These are phyloP conservation scores for Daldinia grandis DNA, from an alignment of 495 filamentous ascomycete species.

Conservation along the genomic window DNA sequence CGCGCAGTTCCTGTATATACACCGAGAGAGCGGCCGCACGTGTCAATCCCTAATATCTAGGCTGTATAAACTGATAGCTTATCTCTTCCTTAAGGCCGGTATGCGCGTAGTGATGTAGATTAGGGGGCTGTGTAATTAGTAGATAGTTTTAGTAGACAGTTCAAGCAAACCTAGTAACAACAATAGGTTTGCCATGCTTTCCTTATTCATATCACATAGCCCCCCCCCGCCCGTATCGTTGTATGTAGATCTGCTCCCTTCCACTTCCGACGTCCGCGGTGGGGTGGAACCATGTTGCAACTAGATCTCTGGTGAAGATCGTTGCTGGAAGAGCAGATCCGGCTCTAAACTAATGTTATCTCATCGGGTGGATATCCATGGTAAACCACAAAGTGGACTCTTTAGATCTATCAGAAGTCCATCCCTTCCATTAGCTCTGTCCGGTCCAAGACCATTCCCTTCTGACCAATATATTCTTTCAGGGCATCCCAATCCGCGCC, in stretches of 20 bases:
- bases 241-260: background rate
- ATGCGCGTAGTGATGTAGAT: constrained; percentile 5
- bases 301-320: background rate
- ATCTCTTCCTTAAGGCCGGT: constrained; percentile 15
- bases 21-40: background rate
- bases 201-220: constrained; percentile 7
- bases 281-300: constrained; percentile 6
- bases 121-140: constrained; percentile 11
- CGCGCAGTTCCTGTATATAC: background rate
- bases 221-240: background rate
- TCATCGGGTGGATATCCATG: background rate
- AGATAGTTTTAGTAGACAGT: background rate
- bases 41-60: background rate
- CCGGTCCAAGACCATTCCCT: constrained; percentile 88
- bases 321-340: background rate
- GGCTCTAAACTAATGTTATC: background rate
- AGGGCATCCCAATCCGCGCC: constrained; percentile 88
- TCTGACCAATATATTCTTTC: constrained; percentile 77
- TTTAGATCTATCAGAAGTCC: constrained; percentile 60
- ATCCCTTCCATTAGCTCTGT: constrained; percentile 91
- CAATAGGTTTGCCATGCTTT: constrained; percentile 21
- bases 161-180: constrained; percentile 26
- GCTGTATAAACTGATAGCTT: background rate
- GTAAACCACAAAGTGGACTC: background rate
- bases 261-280: background rate